Evolutionary conservation across 495 filamentous ascomycete genomes (phyloP), one percentile per base, ranked within the genome.

Genomic region (Trichoderma reesei): DNA sequence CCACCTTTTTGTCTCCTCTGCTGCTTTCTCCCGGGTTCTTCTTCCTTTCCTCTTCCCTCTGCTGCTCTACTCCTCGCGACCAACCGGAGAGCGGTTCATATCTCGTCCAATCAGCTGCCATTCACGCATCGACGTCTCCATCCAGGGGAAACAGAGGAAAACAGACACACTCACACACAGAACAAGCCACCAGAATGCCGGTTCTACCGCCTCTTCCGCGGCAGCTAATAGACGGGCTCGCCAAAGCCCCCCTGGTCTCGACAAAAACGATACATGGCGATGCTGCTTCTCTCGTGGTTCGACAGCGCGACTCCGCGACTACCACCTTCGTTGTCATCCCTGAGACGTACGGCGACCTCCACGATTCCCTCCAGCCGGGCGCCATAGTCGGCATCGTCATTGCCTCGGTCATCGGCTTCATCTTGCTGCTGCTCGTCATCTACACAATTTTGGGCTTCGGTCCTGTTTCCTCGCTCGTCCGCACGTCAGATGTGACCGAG

Each of bases 381-480:
- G 82, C 85, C 20, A 83, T 96, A n/a, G 90, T 80, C 14, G 92
- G 91, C 66, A 93, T 95, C 62, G 85, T 91, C 33, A 83, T 96
- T 39, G 92, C 92, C 67, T 82, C 83, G 59, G 86, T 96, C n/a
- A 83, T 78, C n/a, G 91, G 88, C 63, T 92, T 96, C 76, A 69
- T 93, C 16, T 78, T 96, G 3, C 63, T 92, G 38, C 78, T 94
- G 41, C 91, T 85, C 78, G 79, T 94, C 0, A 72, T 95, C 68
- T 92, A 88, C 74, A 82, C 82, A 31, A 85, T 82, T 64, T 74
- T 90, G 67, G 81, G 80, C 68, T 73, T 82, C n/a, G 79, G 81
- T 5, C 67, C 69, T 56, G 46, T 68, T 9, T 36, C 20, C 48
- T 36, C 61, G 46, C 46, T 63, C 67, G 39, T 48, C 41, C 41